Evolutionary conservation across 441 rosid genomes (phyloP).

Genomic region (Jatropha podagrica): DNA sequence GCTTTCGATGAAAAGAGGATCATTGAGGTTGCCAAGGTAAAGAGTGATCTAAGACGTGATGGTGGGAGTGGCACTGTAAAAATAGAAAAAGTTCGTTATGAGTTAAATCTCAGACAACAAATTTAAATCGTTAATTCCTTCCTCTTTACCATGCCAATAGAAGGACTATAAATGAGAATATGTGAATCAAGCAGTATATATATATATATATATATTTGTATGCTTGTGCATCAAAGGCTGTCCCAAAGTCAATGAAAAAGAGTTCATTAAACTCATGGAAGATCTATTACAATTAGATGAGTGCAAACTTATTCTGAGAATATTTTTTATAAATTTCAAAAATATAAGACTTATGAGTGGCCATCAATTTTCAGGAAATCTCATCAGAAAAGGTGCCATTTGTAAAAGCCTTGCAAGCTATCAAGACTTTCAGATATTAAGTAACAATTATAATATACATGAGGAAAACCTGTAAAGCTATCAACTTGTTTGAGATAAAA

Average conservation of each 20-base stretch:
- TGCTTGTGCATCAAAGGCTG: background rate
- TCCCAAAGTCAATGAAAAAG: background rate
- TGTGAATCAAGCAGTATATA: background rate
- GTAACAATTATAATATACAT: background rate
- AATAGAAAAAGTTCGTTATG: slow-evolving; percentile 17
- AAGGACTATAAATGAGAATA: background rate
- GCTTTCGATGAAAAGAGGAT: slow-evolving; percentile 85
- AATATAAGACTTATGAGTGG: background rate
- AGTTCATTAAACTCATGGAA: background rate
- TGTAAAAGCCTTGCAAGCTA: background rate
- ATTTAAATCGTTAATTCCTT: background rate
- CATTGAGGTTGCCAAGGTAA: slow-evolving; percentile 82
- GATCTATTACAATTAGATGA: background rate
- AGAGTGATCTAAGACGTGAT: slow-evolving; percentile 77
- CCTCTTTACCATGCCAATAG: background rate
- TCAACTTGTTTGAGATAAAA: background rate
- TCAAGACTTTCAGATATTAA: background rate
- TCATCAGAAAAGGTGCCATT: background rate
- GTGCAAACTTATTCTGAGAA: background rate
- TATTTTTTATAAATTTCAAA: background rate
- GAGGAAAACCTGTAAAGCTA: background rate
- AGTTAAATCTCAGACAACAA: slow-evolving; percentile 9
- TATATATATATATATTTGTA: background rate
- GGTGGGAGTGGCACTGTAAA: slow-evolving; percentile 78
- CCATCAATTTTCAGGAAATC: background rate